phyloP scores from a whole-genome alignment of 2,329 filamentous ascomycete species.

The Uncinocarpus reesii region DNA sequence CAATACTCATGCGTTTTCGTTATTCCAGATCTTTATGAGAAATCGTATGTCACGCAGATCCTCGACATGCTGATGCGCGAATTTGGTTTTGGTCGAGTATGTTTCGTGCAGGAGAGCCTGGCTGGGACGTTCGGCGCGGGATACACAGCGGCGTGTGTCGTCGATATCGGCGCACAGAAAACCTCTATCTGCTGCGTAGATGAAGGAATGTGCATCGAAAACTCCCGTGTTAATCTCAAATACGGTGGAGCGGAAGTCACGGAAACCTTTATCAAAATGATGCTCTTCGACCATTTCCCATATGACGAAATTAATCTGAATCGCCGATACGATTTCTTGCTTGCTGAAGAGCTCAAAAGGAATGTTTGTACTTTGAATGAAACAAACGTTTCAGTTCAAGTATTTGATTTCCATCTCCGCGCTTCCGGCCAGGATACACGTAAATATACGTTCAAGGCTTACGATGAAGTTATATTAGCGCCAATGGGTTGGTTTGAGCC shows the following conservation, averaged over 20 bases:
- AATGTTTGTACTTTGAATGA: slow-evolving; percentile 89
- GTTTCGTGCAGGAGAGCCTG: slow-evolving; percentile 92
- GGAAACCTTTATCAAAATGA: slow-evolving; percentile 93
- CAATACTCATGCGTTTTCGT: slow-evolving; percentile 96
- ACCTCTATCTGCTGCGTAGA: slow-evolving; percentile 95
- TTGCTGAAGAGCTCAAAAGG: slow-evolving; percentile 91
- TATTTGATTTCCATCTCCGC: slow-evolving; percentile 81
- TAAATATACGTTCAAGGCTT: slow-evolving; percentile 93
- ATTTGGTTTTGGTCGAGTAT: slow-evolving; percentile 80
- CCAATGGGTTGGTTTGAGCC: slow-evolving; percentile 90
- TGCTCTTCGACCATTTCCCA: slow-evolving; percentile 91
- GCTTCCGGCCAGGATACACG: slow-evolving; percentile 78
- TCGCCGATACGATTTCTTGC: slow-evolving; percentile 78
- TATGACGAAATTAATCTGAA: slow-evolving; percentile 89
- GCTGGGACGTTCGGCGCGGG: slow-evolving; percentile 91
- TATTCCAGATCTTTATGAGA: slow-evolving; percentile 94
- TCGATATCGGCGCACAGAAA: slow-evolving; percentile 94
- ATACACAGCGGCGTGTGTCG: slow-evolving; percentile 86
- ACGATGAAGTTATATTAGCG: slow-evolving; percentile 90
- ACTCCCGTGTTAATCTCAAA: slow-evolving; percentile 90
- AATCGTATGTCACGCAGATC: slow-evolving; percentile 74
- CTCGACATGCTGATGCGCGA: slow-evolving; percentile 78
- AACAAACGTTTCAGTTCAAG: slow-evolving; percentile 75
- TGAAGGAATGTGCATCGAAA: slow-evolving; percentile 87
- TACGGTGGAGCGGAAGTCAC: slow-evolving; percentile 89